Evolutionary conservation across 495 filamentous ascomycete species (phyloP), one percentile per base, ranked within the genome.

Genomic region (Sporormia fimetaria): DNA sequence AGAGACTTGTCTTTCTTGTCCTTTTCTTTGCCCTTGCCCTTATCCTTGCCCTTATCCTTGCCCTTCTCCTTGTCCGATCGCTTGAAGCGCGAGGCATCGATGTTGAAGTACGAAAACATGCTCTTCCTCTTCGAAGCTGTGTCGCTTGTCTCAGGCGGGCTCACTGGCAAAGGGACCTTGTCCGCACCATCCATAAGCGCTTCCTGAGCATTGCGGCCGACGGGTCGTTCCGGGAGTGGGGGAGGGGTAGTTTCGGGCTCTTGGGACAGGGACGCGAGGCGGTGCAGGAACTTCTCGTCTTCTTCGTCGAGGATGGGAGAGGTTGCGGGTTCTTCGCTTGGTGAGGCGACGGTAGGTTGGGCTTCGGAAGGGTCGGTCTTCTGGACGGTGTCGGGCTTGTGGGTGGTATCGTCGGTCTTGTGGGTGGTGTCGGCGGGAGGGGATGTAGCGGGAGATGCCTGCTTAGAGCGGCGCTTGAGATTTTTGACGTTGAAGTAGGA

Each of bases 261-360:
- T 31, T 21, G 12, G 3, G 39, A 33, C 24, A 46, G 26, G 12
- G 56, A 55, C 5, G 60, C 54, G 4, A 63, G 52, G 22, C 51
- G 46, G 18, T 57, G 26, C 36, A 65, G 58, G 40, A 63, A 62
- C 40, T 52, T 28, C 45, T 63, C 55, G 35, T 65, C 62, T 24
- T 58, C 60, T 15, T 57, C 55, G 16, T 57, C 59, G 24, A 65
- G 47, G 20, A 65, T 54, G 6, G 58, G 60, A 0, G 45, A 36
- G 39, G 50, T 14, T 37, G 43, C 32, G 40, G 50, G 21, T 40
- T 47, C 54, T 49, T 49, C 46, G 44, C 39, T 21, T n/a, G 41
- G 30, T 4, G 32, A 30, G 7, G 25, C 25, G 14, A 40, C 31
- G 20, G 34, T 9, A 14, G 36, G 16, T 6, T 6, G 31, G 20